A percentile compares a stretch with the other conserved stretches of the same genome.
Conservation (phyloP, 2,329 filamentous ascomycete species). For the Trichoderma pleuroti region DNA sequence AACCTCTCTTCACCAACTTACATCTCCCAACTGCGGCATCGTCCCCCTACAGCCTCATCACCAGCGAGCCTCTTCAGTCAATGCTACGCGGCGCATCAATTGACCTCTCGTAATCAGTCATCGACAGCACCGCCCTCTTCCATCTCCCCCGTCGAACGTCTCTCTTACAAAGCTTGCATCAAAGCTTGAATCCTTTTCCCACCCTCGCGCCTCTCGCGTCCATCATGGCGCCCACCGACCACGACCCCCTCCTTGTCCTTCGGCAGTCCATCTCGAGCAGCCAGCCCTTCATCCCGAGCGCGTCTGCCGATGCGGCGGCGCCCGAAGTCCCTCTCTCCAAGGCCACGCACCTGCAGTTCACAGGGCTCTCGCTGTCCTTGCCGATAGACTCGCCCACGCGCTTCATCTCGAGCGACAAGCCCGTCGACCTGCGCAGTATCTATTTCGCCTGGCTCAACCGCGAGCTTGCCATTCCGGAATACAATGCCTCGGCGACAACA, state of each 20-base stretch:
- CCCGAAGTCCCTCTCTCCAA: slow-evolving; percentile 64
- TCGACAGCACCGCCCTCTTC: background rate
- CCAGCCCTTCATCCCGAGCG: slow-evolving; percentile 68
- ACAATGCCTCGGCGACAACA: slow-evolving; percentile 77
- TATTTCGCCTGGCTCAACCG: slow-evolving; percentile 96
- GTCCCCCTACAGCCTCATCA: background rate
- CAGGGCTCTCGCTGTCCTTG: slow-evolving; percentile 58
- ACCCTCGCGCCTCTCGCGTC: background rate
- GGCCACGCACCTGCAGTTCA: slow-evolving; percentile 78
- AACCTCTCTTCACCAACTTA: slow-evolving; percentile 8
- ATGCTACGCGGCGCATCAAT: background rate
- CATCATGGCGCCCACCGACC: slow-evolving; percentile 40
- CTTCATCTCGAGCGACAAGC: slow-evolving; percentile 72
- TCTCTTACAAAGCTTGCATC: background rate
- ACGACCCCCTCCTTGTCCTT: slow-evolving; percentile 78
- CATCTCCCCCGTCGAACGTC: background rate
- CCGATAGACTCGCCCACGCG: slow-evolving; percentile 73
- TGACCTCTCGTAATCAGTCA: background rate
- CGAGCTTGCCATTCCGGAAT: slow-evolving; percentile 84
- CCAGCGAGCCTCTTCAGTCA: background rate
- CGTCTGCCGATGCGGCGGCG: slow-evolving; percentile 61
- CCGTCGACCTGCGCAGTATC: slow-evolving; percentile 86
- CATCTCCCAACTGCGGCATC: background rate
- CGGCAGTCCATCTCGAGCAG: slow-evolving; percentile 75
- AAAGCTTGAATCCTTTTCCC: background rate